phyloP scores from a whole-genome alignment of 768 basidiomycete species.

The Suillus weaverae region DNA sequence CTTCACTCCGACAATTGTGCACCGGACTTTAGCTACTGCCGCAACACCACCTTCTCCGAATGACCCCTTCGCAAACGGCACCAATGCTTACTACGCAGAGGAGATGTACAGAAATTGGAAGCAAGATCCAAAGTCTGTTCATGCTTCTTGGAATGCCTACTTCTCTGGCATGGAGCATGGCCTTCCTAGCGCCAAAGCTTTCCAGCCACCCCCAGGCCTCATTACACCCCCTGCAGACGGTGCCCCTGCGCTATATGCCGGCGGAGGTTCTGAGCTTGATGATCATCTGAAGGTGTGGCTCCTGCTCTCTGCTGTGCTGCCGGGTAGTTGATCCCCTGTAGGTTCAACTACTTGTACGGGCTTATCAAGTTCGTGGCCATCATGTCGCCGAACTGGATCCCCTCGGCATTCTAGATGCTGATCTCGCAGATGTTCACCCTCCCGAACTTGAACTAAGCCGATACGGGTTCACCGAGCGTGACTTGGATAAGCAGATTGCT shows the following conservation, averaged over 20 bases:
- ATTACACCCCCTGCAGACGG: conserved; percentile 76
- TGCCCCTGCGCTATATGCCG: conserved; percentile 69
- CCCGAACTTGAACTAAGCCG: conserved; percentile 92
- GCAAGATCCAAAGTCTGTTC: conserved; percentile 88
- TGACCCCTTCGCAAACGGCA: conserved; percentile 90
- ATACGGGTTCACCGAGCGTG: conserved; percentile 93
- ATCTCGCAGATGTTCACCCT: conserved; percentile 75
- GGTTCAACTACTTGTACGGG: conserved; percentile 97
- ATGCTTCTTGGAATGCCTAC: conserved; percentile 92
- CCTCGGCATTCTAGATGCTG: conserved; percentile 87
- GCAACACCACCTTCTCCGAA: conserved; percentile 66
- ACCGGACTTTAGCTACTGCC: conserved; percentile 47
- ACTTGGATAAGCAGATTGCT: conserved; percentile 91
- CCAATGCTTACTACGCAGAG: conserved; percentile 92
- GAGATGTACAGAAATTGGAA: conserved; percentile 96
- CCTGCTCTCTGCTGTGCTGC: conserved; percentile 1
- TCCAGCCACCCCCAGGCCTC: conserved; percentile 77
- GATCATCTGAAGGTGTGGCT: conserved; percentile 87
- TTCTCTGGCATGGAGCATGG: conserved; percentile 93
- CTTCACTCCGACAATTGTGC: conserved; percentile 18
- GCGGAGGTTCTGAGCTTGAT: conserved; percentile 76
- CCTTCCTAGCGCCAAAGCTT: conserved; percentile 74
- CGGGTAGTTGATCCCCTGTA: conserved; percentile 31
- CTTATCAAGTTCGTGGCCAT: conserved; percentile 98
- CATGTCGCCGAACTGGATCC: conserved; percentile 96